These are phyloP conservation scores for Emericellopsis cladophorae DNA, from an alignment of 2,329 filamentous ascomycete species.

Conservation along the genomic window DNA sequence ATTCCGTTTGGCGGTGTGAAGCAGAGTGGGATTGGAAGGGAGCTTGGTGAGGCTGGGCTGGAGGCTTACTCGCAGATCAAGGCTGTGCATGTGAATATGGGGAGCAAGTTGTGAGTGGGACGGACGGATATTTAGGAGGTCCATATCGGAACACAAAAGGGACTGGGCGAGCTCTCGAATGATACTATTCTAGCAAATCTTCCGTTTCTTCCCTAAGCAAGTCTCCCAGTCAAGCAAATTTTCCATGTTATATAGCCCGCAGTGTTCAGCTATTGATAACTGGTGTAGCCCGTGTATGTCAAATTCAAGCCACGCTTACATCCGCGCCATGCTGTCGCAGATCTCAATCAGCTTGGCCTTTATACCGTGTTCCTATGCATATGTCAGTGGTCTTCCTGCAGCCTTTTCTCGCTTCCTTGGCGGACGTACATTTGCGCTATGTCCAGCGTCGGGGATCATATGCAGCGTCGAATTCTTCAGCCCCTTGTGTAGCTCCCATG, in stretches of 20 bases:
- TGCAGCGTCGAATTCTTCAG: neutral
- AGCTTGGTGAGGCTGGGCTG: slow-evolving; percentile 6
- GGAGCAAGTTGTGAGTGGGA: neutral
- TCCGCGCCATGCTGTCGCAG: neutral
- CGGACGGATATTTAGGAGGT: no score
- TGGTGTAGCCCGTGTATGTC: no score
- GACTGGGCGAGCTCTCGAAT: no score
- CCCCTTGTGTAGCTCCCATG: neutral
- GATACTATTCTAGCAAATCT: no score
- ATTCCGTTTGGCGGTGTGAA: slow-evolving; percentile 33
- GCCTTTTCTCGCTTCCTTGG: neutral
- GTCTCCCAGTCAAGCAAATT: no score
- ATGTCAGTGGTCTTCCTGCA: neutral
- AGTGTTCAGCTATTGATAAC: no score
- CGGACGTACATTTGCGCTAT: neutral
- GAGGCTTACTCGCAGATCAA: slow-evolving; percentile 7
- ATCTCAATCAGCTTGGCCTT: slow-evolving; percentile 1
- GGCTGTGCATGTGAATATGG: slow-evolving; percentile 4
- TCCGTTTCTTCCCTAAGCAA: no score
- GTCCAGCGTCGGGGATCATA: slow-evolving; percentile 1
- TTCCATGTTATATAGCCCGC: no score
- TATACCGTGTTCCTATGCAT: neutral
- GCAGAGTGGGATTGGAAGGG: slow-evolving; percentile 42
- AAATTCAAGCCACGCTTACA: neutral
- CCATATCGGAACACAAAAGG: no score